phyloP scores from a whole-genome alignment of 2,329 filamentous ascomycete species.

The Colletotrichum falcatum region DNA sequence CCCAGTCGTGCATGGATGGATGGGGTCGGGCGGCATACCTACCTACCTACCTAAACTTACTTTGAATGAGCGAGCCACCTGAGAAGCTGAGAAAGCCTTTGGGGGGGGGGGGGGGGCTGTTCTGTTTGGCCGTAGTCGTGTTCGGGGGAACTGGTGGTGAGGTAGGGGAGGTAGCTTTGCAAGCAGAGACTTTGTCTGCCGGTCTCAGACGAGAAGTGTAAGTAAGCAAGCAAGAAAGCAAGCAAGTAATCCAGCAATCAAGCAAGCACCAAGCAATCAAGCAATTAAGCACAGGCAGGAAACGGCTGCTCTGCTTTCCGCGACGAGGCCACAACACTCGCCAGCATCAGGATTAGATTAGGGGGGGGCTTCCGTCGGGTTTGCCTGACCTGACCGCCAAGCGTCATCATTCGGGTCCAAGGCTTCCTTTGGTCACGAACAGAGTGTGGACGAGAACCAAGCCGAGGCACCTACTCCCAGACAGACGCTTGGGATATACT shows the following conservation, averaged over 20 bases:
- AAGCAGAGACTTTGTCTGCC: background rate
- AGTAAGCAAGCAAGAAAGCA: too few relatives aligned
- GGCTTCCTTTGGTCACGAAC: too few relatives aligned
- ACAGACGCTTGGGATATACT: background rate
- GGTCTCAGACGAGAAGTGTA: slow-evolving; percentile 15
- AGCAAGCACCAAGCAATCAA: too few relatives aligned
- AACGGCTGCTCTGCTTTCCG: background rate
- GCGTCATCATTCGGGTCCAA: background rate
- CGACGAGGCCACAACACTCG: too few relatives aligned
- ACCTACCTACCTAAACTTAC: too few relatives aligned
- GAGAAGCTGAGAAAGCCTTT: too few relatives aligned
- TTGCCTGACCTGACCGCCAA: background rate
- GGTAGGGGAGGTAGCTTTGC: slow-evolving; percentile 1
- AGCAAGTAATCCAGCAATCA: too few relatives aligned
- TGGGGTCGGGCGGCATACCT: slow-evolving; percentile 4
- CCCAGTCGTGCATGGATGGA: background rate
- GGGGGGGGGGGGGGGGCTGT: background rate
- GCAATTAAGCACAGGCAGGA: too few relatives aligned
- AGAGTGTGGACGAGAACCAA: background rate
- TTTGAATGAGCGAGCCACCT: too few relatives aligned
- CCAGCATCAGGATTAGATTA: too few relatives aligned
- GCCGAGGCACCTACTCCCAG: too few relatives aligned
- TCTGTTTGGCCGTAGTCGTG: slow-evolving; percentile 30
- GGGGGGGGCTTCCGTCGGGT: too few relatives aligned
- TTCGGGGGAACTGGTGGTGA: slow-evolving; percentile 19